Evolutionary conservation across 805 yeast species (phyloP).

Genomic region (Kazachstania africana): DNA sequence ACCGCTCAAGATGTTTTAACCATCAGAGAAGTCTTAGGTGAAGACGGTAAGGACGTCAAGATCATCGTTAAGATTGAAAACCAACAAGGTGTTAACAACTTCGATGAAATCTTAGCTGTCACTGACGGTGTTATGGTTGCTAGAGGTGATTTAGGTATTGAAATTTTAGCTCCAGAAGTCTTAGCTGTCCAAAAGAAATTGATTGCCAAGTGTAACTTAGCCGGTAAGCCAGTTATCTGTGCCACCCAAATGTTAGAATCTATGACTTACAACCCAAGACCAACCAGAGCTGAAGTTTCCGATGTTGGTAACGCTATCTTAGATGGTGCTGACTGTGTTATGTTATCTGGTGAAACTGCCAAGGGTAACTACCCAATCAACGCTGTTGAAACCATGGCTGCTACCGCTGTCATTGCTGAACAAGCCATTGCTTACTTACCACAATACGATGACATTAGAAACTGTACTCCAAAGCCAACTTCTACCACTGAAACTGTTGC

Average conservation of each 20-base stretch:
- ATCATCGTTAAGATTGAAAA: conserved; percentile 96
- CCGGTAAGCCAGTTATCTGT: conserved; percentile 98
- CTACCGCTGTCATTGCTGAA: conserved; percentile 93
- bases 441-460: conserved; percentile 78
- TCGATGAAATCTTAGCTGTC: conserved; percentile 85
- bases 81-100: conserved; percentile 99
- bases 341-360: conserved; percentile 99
- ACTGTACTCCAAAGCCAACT: conserved; percentile 77
- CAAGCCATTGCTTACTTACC: conserved; percentile 85
- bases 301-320: conserved; percentile 98
- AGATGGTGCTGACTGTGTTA: conserved; percentile 99
- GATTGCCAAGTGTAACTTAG: conserved; percentile 97
- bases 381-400: conserved; percentile 98
- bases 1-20: conserved; percentile 79
- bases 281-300: conserved; percentile 98
- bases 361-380: conserved; percentile 97
- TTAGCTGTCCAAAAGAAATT: conserved; percentile 97
- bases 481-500: conserved; percentile 94
- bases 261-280: conserved; percentile 99
- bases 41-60: conserved; percentile 92
- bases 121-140: conserved; percentile 99
- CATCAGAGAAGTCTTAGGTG: conserved; percentile 91
- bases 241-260: conserved; percentile 99
- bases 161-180: conserved; percentile 98
- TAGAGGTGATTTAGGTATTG: conserved; percentile 99